Evolutionary conservation across 2,329 filamentous ascomycete species (phyloP).

Genomic region (Aspergillus amoenus): DNA sequence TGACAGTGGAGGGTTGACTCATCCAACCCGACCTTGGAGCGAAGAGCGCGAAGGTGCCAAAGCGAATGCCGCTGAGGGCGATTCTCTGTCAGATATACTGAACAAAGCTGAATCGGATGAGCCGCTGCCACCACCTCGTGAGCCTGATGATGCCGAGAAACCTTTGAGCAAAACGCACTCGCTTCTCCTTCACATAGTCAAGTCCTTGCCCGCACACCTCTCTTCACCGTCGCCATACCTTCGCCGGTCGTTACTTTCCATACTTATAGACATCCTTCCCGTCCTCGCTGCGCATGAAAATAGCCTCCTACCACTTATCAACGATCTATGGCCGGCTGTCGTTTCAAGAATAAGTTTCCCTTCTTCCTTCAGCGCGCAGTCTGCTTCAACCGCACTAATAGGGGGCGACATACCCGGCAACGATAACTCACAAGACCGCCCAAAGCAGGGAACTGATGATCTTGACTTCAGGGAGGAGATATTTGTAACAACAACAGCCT

Average conservation of each 20-base stretch:
- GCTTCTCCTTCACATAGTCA: conserved; percentile 78
- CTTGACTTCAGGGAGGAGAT: conserved; percentile 38
- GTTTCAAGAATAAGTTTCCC: conserved; percentile 37
- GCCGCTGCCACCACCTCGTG: conserved; percentile 38
- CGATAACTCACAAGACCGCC: conserved; percentile 43
- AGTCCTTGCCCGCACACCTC: conserved; percentile 84
- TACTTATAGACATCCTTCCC: conserved; percentile 71
- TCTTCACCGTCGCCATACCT: conserved; percentile 79
- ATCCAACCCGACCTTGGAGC: conserved; percentile 36
- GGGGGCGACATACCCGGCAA: conserved; percentile 13
- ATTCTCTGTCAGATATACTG: conserved; percentile 35
- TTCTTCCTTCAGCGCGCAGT: conserved; percentile 55
- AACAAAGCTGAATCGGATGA: conserved; percentile 36
- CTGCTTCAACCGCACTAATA: conserved; percentile 23
- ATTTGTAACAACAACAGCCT: conserved; percentile 65
- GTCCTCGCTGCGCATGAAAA: conserved; percentile 75
- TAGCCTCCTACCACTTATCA: conserved; percentile 82
- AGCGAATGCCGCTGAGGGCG: conserved; percentile 18
- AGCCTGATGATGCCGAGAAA: conserved; percentile 57
- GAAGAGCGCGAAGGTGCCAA: conserved; percentile 23
- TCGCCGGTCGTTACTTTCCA: conserved; percentile 72
- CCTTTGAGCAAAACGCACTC: conserved; percentile 72
- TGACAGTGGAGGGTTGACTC: conserved; percentile 22
- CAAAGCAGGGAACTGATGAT: conserved; percentile 24
- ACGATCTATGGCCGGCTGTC: conserved; percentile 86